Conservation (phyloP, 2,329 filamentous ascomycete species). For the Emericellopsis cladophorae region DNA sequence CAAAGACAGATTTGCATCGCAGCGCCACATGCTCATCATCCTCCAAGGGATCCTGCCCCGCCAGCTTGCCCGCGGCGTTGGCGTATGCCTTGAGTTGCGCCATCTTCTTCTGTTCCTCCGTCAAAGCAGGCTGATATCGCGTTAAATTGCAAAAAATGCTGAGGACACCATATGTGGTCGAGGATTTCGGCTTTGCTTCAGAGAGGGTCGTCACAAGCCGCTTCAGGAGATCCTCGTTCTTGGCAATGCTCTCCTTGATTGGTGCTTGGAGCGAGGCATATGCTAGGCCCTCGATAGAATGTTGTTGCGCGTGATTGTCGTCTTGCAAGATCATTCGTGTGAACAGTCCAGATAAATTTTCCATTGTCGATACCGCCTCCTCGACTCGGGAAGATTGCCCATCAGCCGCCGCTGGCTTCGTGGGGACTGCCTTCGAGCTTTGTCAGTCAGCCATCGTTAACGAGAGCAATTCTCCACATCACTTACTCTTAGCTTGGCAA, state of each 20-base stretch:
- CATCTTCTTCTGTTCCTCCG: slow-evolving; percentile 89
- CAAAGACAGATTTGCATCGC: slow-evolving; percentile 68
- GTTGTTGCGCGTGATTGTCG: slow-evolving; percentile 45
- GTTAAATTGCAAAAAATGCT: slow-evolving; percentile 82
- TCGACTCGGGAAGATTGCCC: slow-evolving; percentile 31
- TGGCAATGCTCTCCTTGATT: slow-evolving; percentile 70
- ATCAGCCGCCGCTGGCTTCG: slow-evolving; percentile 24
- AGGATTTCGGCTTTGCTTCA: slow-evolving; percentile 48
- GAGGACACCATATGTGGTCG: slow-evolving; percentile 71
- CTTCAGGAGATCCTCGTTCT: slow-evolving; percentile 55
- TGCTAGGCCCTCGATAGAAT: slow-evolving; percentile 80
- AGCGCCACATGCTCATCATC: slow-evolving; percentile 62
- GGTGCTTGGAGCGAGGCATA: slow-evolving; percentile 79
- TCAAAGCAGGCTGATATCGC: slow-evolving; percentile 60
- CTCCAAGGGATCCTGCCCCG: slow-evolving; percentile 53
- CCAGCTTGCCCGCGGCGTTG: slow-evolving; percentile 61
- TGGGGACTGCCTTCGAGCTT: slow-evolving; percentile 40
- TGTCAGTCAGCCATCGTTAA: slow-evolving; percentile 33
- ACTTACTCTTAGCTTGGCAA: slow-evolving; percentile 56
- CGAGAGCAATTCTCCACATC: not conserved
- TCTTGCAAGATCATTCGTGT: slow-evolving; percentile 52
- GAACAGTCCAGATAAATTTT: slow-evolving; percentile 52
- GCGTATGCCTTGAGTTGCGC: slow-evolving; percentile 89
- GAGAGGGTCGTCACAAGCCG: slow-evolving; percentile 53
- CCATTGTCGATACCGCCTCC: slow-evolving; percentile 46